phyloP scores from a whole-genome alignment of 2,329 filamentous ascomycete species.

The Allantophomopsis cytisporea region DNA sequence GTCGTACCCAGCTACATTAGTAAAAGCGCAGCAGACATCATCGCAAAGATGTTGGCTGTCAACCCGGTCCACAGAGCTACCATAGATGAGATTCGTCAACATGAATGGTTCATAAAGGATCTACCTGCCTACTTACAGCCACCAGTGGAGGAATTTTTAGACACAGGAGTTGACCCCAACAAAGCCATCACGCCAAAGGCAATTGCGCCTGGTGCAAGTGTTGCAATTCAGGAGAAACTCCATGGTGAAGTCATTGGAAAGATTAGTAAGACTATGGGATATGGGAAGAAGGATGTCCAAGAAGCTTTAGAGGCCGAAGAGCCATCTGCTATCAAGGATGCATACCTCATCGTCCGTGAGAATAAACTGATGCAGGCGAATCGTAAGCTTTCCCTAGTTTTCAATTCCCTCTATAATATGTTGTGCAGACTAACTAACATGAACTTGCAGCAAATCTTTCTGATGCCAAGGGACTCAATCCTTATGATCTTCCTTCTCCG shows the following conservation, averaged over 20 bases:
- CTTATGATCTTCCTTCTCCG: slow-evolving; percentile 40
- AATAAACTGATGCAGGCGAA: slow-evolving; percentile 95
- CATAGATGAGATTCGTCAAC: slow-evolving; percentile 82
- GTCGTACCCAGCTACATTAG: slow-evolving; percentile 87
- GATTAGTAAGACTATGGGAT: slow-evolving; percentile 96
- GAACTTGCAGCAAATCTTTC: slow-evolving; percentile 34
- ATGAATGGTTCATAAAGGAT: slow-evolving; percentile 87
- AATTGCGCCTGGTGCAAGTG: slow-evolving; percentile 66
- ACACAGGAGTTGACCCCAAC: slow-evolving; percentile 86
- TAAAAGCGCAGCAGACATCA: slow-evolving; percentile 65
- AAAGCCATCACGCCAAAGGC: slow-evolving; percentile 77
- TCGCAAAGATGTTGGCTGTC: slow-evolving; percentile 88
- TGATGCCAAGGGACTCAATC: slow-evolving; percentile 31
- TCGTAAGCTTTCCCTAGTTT: slow-evolving; percentile 43
- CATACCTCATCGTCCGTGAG: slow-evolving; percentile 93
- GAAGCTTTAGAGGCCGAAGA: slow-evolving; percentile 86
- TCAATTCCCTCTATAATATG: too few species aligned
- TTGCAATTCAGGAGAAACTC: slow-evolving; percentile 73
- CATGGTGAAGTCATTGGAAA: slow-evolving; percentile 90
- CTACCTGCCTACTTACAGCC: slow-evolving; percentile 77
- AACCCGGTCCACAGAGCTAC: slow-evolving; percentile 91
- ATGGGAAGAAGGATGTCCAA: slow-evolving; percentile 86
- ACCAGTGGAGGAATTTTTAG: slow-evolving; percentile 81
- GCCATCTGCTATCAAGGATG: slow-evolving; percentile 96
- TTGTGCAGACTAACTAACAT: too few species aligned